phyloP scores from a whole-genome alignment of 176 grass and related monocot species.

The Urochloa ruziziensis region DNA sequence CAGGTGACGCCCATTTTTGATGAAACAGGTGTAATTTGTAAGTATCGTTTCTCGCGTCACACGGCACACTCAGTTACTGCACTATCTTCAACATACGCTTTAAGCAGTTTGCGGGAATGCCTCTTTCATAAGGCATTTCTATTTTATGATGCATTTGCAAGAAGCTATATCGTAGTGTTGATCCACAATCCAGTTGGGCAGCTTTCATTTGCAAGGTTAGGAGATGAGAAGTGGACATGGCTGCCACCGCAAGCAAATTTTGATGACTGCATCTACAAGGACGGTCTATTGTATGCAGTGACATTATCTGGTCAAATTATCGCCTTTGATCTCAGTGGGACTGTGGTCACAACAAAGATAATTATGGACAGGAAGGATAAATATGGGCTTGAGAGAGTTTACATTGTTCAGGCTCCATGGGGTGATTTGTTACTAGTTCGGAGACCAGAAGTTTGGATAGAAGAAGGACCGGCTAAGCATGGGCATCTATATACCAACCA shows the following conservation, averaged over 20 bases:
- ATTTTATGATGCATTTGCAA: too few relatives aligned
- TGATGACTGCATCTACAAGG: neutral
- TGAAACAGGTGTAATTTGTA: neutral
- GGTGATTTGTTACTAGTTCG: neutral
- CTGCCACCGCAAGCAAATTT: neutral
- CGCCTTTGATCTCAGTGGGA: neutral
- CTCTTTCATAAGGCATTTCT: neutral
- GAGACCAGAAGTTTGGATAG: neutral
- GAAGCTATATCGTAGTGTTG: neutral
- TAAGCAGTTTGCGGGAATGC: neutral
- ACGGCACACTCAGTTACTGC: too few relatives aligned
- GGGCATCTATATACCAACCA: neutral
- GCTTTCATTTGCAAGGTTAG: neutral
- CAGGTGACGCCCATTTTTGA: too few relatives aligned
- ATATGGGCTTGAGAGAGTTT: too few relatives aligned
- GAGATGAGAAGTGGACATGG: neutral
- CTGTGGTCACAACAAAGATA: too few relatives aligned
- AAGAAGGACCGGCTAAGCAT: neutral
- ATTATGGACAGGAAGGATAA: too few relatives aligned
- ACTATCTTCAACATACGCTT: too few relatives aligned
- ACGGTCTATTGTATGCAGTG: neutral
- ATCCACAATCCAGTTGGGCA: neutral
- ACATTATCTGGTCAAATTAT: neutral
- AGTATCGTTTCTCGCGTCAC: neutral
- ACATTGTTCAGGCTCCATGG: neutral